phyloP scores from a whole-genome alignment of 2,329 filamentous ascomycete species.

The Lomentospora prolificans region DNA sequence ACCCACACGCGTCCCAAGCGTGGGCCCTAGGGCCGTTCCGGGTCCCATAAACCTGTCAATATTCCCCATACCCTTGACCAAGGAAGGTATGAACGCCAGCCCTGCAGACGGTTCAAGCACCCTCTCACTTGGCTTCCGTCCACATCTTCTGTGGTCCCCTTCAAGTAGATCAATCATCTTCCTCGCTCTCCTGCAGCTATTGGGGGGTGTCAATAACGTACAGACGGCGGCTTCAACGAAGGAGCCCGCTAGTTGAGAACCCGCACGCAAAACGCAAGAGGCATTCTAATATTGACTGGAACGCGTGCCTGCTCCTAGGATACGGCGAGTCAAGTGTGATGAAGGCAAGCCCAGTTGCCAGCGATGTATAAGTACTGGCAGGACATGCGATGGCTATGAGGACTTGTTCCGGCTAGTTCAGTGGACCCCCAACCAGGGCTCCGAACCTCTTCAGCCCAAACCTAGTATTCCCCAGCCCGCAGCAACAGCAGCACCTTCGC shows the following conservation, averaged over 20 bases:
- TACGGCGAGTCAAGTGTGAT: slow-evolving; percentile 27
- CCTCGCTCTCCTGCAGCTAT: not conserved
- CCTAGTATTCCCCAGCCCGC: not conserved
- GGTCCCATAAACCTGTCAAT: not conserved
- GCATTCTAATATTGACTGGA: slow-evolving; percentile 1
- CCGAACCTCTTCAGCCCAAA: not conserved
- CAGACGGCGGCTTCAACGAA: too few relatives aligned
- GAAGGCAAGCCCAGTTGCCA: slow-evolving; percentile 25
- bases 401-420: slow-evolving; percentile 21
- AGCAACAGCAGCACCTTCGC: not conserved
- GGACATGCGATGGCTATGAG: slow-evolving; percentile 32
- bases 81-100: not conserved
- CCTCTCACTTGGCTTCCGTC: not conserved
- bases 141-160: not conserved
- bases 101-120: not conserved
- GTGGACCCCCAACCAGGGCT: slow-evolving; percentile 1
- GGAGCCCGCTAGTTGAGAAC: too few relatives aligned
- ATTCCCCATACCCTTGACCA: not conserved
- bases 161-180: not conserved
- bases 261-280: too few relatives aligned
- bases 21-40: not conserved
- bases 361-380: slow-evolving; percentile 27
- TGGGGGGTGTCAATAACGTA: not conserved
- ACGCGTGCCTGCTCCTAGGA: not conserved
- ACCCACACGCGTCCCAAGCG: not conserved